A percentile compares a stretch with the other conserved stretches of the same genome.
Evolutionary conservation across 768 basidiomycete species (phyloP).

Genomic region (Leccinum fibrillosum): DNA sequence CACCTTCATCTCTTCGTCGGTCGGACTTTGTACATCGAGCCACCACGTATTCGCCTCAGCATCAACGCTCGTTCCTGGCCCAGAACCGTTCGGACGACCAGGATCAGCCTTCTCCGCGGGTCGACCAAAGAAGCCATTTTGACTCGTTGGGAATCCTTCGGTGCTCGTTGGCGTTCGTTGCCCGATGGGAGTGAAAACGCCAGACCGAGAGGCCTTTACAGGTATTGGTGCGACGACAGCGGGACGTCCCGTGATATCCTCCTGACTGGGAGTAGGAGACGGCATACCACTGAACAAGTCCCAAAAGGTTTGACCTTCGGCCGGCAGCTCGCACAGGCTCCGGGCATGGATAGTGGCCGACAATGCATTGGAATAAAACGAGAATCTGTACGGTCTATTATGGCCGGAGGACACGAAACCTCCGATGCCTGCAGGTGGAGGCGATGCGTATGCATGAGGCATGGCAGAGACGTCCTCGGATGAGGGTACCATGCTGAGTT

Average conservation of each 20-base stretch:
- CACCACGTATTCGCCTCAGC: slow-evolving; percentile 90
- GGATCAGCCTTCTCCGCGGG: slow-evolving; percentile 17
- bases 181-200: slow-evolving; percentile 4
- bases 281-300: slow-evolving; percentile 73
- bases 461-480: slow-evolving; percentile 36
- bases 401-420: slow-evolving; percentile 54
- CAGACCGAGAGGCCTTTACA: slow-evolving; percentile 3
- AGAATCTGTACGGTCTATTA: slow-evolving; percentile 94
- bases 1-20: slow-evolving; percentile 98
- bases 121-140: slow-evolving; percentile 16
- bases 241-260: neutral
- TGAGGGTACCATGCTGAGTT: slow-evolving; percentile 40
- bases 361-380: slow-evolving; percentile 94
- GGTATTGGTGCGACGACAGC: slow-evolving; percentile 9
- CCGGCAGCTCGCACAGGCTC: slow-evolving; percentile 88
- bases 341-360: slow-evolving; percentile 94
- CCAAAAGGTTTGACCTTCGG: slow-evolving; percentile 89
- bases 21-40: slow-evolving; percentile 91
- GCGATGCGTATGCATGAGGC: slow-evolving; percentile 11
- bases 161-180: slow-evolving; percentile 7
- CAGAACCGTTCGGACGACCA: slow-evolving; percentile 23
- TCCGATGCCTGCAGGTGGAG: slow-evolving; percentile 9
- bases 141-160: neutral
- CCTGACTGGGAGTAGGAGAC: slow-evolving; percentile 11
- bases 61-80: slow-evolving; percentile 29